Evolutionary conservation across 768 basidiomycete species (phyloP).

Genomic region (Crepidotus variabilis): DNA sequence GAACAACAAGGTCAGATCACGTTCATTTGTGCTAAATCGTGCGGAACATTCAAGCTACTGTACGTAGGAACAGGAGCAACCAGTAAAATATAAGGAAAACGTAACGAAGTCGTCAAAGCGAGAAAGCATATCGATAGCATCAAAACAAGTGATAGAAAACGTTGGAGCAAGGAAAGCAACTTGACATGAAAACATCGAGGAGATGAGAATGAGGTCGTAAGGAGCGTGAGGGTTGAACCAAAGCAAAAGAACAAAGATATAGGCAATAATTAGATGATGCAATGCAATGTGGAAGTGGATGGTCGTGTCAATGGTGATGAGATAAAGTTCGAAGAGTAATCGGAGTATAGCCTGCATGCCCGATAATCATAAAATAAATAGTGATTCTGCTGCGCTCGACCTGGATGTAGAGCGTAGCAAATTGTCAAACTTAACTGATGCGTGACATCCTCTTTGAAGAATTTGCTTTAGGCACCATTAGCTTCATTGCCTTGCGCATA

Average conservation of each 20-base stretch:
- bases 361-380: not conserved
- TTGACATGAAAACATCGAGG: constrained; percentile 8
- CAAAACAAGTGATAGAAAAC: constrained; percentile 6
- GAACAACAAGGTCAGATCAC: too few species aligned
- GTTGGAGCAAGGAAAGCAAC: constrained; percentile 10
- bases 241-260: constrained; percentile 4
- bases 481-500: constrained; percentile 71
- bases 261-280: constrained; percentile 3
- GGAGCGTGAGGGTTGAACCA: not conserved
- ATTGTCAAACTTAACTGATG: constrained; percentile 20
- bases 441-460: constrained; percentile 49
- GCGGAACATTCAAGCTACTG: too few species aligned
- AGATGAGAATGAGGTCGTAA: constrained; percentile 3
- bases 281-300: not conserved
- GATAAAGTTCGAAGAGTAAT: too few species aligned
- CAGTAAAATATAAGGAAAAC: constrained; percentile 1
- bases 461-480: constrained; percentile 66
- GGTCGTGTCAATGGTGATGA: too few species aligned
- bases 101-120: constrained; percentile 4
- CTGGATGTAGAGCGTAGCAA: constrained; percentile 5
- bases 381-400: not conserved
- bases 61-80: not conserved
- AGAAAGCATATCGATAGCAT: constrained; percentile 18
- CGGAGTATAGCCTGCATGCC: too few species aligned
- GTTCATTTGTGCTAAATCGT: too few species aligned